Evolutionary conservation across 1,139 yeast genomes (phyloP).

Genomic region (Geotrichum bryndzae): DNA sequence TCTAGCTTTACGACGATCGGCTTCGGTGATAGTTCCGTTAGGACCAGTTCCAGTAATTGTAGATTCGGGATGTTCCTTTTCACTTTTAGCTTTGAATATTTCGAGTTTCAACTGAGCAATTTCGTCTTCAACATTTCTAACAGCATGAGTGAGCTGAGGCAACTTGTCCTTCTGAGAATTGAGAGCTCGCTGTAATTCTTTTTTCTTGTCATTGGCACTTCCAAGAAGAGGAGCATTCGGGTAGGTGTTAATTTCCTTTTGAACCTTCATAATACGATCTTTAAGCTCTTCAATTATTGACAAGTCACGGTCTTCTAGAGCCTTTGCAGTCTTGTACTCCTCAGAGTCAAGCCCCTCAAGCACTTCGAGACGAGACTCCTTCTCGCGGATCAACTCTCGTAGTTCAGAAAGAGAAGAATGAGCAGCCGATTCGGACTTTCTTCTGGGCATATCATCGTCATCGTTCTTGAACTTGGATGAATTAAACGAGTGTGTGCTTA

Average conservation of each 20-base stretch:
- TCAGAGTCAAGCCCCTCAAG: slow-evolving; percentile 66
- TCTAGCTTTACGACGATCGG: slow-evolving; percentile 71
- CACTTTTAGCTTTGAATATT: slow-evolving; percentile 49
- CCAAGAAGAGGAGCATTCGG: slow-evolving; percentile 31
- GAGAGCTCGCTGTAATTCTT: slow-evolving; percentile 47
- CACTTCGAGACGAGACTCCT: slow-evolving; percentile 63
- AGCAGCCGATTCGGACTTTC: slow-evolving; percentile 18
- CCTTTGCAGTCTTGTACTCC: slow-evolving; percentile 41
- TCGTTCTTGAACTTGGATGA: slow-evolving; percentile 58
- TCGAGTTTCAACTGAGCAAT: slow-evolving; percentile 66
- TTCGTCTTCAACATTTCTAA: slow-evolving; percentile 57
- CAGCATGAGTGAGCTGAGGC: slow-evolving; percentile 59
- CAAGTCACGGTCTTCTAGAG: slow-evolving; percentile 41
- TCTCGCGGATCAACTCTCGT: slow-evolving; percentile 60
- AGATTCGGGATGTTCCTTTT: slow-evolving; percentile 61
- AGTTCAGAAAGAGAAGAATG: slow-evolving; percentile 42
- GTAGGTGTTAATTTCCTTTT: slow-evolving; percentile 41
- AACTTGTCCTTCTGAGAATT: slow-evolving; percentile 58
- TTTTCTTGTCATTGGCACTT: slow-evolving; percentile 31
- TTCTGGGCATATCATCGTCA: slow-evolving; percentile 61
- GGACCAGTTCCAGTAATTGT: slow-evolving; percentile 76
- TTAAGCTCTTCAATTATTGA: slow-evolving; percentile 61
- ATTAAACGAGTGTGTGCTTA: slow-evolving; percentile 28
- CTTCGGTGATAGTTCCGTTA: slow-evolving; percentile 74
- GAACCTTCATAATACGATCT: slow-evolving; percentile 51